A percentile compares a stretch with the other conserved stretches of the same genome.
phyloP scores from a whole-genome alignment of 1,284 basidiomycete genomes.

The Boletellus deceptivus region DNA sequence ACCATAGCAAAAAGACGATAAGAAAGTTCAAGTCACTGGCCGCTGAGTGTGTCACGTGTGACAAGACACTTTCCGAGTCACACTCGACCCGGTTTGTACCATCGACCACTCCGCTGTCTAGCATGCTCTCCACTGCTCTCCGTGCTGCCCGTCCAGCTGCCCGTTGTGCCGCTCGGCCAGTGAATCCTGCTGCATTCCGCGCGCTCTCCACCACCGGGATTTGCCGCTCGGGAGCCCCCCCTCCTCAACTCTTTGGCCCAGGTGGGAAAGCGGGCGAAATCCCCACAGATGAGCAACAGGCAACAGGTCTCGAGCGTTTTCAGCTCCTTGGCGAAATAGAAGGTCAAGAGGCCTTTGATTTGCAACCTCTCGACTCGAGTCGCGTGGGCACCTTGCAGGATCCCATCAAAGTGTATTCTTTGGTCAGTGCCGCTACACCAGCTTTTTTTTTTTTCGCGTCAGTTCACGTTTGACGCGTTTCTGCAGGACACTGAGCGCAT shows the following conservation, averaged over 20 bases:
- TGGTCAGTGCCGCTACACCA: constrained; percentile 54
- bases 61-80: constrained; percentile 26
- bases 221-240: constrained; percentile 53
- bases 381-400: constrained; percentile 86
- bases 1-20: too few relatives aligned
- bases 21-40: too few relatives aligned
- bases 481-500: constrained; percentile 74
- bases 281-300: constrained; percentile 84
- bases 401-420: constrained; percentile 86
- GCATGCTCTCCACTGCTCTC: constrained; percentile 45
- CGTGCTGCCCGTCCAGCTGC: constrained; percentile 39
- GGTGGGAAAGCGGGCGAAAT: constrained; percentile 77
- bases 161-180: constrained; percentile 34
- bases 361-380: constrained; percentile 81
- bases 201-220: constrained; percentile 56
- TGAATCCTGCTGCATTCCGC: constrained; percentile 39
- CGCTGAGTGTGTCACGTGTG: constrained; percentile 23
- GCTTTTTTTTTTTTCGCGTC: neutral
- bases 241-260: constrained; percentile 70
- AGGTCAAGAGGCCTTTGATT: constrained; percentile 90
- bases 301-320: constrained; percentile 95
- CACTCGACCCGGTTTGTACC: constrained; percentile 28
- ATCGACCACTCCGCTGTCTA: constrained; percentile 14
- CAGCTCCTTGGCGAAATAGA: constrained; percentile 88
- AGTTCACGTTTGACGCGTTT: neutral